These are phyloP conservation scores for Cymbopogon flexuosus DNA, from an alignment of 202 grass and related monocot genomes.

Conservation along the genomic window DNA sequence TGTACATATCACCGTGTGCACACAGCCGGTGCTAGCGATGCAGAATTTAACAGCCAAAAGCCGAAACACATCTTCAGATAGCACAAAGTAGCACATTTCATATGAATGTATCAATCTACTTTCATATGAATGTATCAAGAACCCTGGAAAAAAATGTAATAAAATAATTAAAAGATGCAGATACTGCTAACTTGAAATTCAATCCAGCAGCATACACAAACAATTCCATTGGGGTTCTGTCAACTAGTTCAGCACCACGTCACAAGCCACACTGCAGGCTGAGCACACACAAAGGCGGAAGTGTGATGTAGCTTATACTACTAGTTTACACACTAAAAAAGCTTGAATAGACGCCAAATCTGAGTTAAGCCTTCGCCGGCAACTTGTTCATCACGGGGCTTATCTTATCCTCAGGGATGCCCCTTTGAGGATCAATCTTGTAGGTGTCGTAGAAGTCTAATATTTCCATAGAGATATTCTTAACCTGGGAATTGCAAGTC, in stretches of 20 bases:
- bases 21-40: too few relatives aligned
- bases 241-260: background rate
- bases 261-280: background rate
- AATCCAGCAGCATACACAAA: background rate
- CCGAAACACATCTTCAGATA: background rate
- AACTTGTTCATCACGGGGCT: slow-evolving; percentile 80
- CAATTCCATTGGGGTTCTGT: background rate
- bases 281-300: background rate
- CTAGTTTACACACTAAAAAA: background rate
- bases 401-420: slow-evolving; percentile 66
- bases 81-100: background rate
- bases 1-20: too few relatives aligned
- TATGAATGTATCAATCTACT: too few relatives aligned
- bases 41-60: background rate
- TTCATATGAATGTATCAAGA: background rate
- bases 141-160: background rate
- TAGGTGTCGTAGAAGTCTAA: slow-evolving; percentile 85
- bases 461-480: slow-evolving; percentile 89
- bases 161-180: background rate
- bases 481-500: slow-evolving; percentile 47
- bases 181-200: background rate
- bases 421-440: slow-evolving; percentile 59
- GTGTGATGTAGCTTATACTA: background rate
- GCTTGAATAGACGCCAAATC: background rate
- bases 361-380: slow-evolving; percentile 43